A percentile compares a stretch with the other conserved stretches of the same genome.
Evolutionary conservation across 257 asterid species (phyloP).

Genomic region (Solanum verrucosum): DNA sequence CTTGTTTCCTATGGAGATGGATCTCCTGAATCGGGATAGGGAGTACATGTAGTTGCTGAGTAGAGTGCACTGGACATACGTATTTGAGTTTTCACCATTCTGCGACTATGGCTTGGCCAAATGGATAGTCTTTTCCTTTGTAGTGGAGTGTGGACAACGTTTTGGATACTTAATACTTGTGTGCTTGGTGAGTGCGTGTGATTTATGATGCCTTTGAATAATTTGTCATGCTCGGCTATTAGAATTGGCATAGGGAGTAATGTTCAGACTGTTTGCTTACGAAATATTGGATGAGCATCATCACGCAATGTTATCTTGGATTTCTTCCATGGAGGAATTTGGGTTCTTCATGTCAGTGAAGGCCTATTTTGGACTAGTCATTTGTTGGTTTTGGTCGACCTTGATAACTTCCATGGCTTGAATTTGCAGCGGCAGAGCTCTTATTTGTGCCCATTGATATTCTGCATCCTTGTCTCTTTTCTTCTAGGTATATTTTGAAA

Average conservation of each 20-base stretch:
- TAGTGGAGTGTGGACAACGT: background rate
- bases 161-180: background rate
- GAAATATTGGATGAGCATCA: background rate
- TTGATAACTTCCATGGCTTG: background rate
- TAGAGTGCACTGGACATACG: background rate
- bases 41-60: background rate
- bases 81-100: background rate
- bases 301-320: background rate
- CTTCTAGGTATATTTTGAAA: background rate
- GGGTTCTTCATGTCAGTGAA: background rate
- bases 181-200: background rate
- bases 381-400: background rate
- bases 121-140: background rate
- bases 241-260: background rate
- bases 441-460: background rate
- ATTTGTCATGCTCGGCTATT: background rate
- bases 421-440: background rate
- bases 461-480: background rate
- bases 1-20: slow-evolving; percentile 80
- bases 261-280: background rate
- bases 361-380: background rate
- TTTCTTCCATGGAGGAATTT: background rate
- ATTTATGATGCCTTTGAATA: background rate
- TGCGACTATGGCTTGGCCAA: background rate
- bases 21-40: slow-evolving; percentile 53